These are phyloP conservation scores for Candida ortonii DNA, from an alignment of 805 yeast species.

Conservation along the genomic window DNA sequence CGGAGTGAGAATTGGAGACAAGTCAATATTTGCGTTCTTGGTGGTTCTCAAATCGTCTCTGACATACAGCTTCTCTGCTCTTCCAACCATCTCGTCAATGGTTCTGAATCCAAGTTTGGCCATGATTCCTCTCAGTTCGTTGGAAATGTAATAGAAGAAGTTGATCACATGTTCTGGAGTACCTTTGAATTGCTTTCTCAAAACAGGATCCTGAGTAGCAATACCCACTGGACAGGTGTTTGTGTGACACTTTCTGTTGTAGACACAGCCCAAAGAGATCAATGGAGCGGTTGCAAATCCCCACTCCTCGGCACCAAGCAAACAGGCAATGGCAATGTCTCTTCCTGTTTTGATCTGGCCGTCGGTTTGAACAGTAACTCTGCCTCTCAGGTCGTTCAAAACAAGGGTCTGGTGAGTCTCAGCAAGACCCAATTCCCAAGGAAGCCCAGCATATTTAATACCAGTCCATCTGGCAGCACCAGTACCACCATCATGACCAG, in stretches of 20 bases:
- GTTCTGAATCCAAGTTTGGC: slow-evolving; percentile 94
- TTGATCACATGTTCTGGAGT: slow-evolving; percentile 98
- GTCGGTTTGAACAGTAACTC: slow-evolving; percentile 95
- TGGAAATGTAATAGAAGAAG: slow-evolving; percentile 92
- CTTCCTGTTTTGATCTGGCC: slow-evolving; percentile 97
- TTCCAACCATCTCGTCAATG: slow-evolving; percentile 97
- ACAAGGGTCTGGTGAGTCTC: slow-evolving; percentile 98
- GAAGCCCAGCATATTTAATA: slow-evolving; percentile 94
- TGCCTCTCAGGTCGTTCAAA: slow-evolving; percentile 90
- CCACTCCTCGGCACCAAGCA: slow-evolving; percentile 98
- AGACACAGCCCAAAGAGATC: slow-evolving; percentile 95
- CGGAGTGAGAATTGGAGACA: slow-evolving; percentile 92
- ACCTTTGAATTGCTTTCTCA: slow-evolving; percentile 89
- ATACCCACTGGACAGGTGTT: slow-evolving; percentile 97
- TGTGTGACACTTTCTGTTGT: slow-evolving; percentile 92
- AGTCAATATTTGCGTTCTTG: slow-evolving; percentile 87
- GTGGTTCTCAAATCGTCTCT: slow-evolving; percentile 82
- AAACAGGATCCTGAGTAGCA: slow-evolving; percentile 96
- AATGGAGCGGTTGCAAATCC: slow-evolving; percentile 97
- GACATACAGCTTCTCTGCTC: slow-evolving; percentile 83
- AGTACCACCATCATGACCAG: slow-evolving; percentile 99
- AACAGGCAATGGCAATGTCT: slow-evolving; percentile 93
- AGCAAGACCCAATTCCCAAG: slow-evolving; percentile 98
- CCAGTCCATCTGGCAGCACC: slow-evolving; percentile 99
- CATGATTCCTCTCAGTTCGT: slow-evolving; percentile 90